These are phyloP conservation scores for Salvia rosmarinus DNA, from an alignment of 257 asterid species.

Conservation along the genomic window DNA sequence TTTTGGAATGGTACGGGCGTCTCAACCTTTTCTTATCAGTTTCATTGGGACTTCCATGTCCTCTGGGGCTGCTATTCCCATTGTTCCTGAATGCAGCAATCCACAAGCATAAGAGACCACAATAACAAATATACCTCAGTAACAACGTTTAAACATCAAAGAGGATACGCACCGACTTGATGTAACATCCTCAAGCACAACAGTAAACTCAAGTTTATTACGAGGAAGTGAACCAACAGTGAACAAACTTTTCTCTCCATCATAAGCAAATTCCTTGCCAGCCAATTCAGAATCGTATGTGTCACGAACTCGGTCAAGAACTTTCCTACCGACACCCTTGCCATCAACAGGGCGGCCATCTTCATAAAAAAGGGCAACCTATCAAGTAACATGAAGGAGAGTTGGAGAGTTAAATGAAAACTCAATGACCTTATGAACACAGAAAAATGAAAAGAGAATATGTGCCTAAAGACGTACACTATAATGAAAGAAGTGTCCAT, in stretches of 20 bases:
- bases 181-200: constrained; percentile 78
- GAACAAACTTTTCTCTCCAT: constrained; percentile 90
- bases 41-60: constrained; percentile 58
- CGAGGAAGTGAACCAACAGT: constrained; percentile 87
- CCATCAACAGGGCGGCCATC: constrained; percentile 96
- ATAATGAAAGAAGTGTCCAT: constrained; percentile 84
- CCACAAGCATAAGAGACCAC: background rate
- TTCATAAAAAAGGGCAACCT: constrained; percentile 92
- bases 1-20: constrained; percentile 72
- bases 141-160: background rate
- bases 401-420: background rate
- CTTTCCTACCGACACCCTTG: constrained; percentile 88
- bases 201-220: constrained; percentile 81
- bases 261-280: constrained; percentile 83
- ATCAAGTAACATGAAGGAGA: background rate
- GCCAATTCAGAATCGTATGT: constrained; percentile 75
- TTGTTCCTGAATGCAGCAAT: constrained; percentile 57
- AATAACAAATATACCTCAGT: background rate
- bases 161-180: constrained; percentile 58
- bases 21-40: constrained; percentile 65
- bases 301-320: constrained; percentile 77
- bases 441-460: background rate
- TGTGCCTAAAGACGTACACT: constrained; percentile 56
- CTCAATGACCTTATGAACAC: background rate
- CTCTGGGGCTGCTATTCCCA: constrained; percentile 72